These are phyloP conservation scores for Aspergillaceae sp. DNA, from an alignment of 2,329 filamentous ascomycete genomes.

Conservation along the genomic window DNA sequence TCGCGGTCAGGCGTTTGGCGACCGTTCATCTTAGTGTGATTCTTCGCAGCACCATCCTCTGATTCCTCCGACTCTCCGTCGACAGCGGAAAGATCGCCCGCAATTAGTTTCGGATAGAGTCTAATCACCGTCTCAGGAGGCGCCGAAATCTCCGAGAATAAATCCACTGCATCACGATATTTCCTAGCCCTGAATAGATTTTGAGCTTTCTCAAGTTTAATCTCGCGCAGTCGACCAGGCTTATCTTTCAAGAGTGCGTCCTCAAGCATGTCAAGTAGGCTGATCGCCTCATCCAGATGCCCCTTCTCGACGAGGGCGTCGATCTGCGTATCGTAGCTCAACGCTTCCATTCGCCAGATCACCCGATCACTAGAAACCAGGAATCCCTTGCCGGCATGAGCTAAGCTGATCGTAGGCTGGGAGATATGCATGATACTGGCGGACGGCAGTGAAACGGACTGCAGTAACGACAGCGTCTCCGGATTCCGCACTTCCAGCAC, in stretches of 20 bases:
- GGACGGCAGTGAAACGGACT: slow-evolving; percentile 72
- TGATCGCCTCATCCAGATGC: slow-evolving; percentile 84
- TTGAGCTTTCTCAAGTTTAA: slow-evolving; percentile 89
- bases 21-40: slow-evolving; percentile 19
- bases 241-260: slow-evolving; percentile 84
- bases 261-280: slow-evolving; percentile 79
- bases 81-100: slow-evolving; percentile 65
- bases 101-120: slow-evolving; percentile 74
- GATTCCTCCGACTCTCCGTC: slow-evolving; percentile 40
- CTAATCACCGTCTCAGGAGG: slow-evolving; percentile 81
- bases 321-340: slow-evolving; percentile 84
- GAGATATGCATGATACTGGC: slow-evolving; percentile 84
- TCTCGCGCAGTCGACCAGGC: slow-evolving; percentile 65
- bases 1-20: slow-evolving; percentile 19
- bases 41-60: slow-evolving; percentile 17
- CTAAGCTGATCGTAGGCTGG: slow-evolving; percentile 85
- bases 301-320: slow-evolving; percentile 66
- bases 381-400: slow-evolving; percentile 92
- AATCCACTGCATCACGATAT: slow-evolving; percentile 75
- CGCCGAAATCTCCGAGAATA: slow-evolving; percentile 84
- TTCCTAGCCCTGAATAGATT: slow-evolving; percentile 71
- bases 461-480: slow-evolving; percentile 78
- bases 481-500: slow-evolving; percentile 86
- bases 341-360: slow-evolving; percentile 93
- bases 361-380: slow-evolving; percentile 82